phyloP scores from a whole-genome alignment of 2,329 filamentous ascomycete species.

The Apiospora arundinis region DNA sequence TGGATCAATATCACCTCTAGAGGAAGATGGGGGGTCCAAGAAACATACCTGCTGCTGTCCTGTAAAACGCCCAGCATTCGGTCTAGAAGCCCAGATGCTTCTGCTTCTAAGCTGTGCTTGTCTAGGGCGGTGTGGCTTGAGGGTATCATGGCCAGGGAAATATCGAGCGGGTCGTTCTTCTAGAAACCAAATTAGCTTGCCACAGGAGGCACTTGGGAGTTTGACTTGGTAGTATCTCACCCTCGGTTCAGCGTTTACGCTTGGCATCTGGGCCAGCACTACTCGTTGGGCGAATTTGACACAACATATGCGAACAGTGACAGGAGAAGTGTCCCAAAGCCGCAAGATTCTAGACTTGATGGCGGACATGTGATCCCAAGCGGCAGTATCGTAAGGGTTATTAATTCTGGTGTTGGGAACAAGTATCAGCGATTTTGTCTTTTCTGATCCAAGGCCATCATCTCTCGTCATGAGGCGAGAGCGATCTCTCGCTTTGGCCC shows the following conservation, averaged over 20 bases:
- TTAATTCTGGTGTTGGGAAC: slow-evolving; percentile 68
- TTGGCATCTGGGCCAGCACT: slow-evolving; percentile 89
- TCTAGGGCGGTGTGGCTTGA: slow-evolving; percentile 82
- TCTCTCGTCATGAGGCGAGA: too few relatives aligned
- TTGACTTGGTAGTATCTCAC: slow-evolving; percentile 57
- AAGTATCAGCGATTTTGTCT: background rate
- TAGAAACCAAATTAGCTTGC: slow-evolving; percentile 32
- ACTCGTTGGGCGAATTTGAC: slow-evolving; percentile 97
- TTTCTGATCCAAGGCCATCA: background rate
- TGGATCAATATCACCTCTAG: background rate
- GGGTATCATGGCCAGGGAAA: slow-evolving; percentile 86
- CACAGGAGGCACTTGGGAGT: background rate
- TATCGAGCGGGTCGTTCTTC: slow-evolving; percentile 66
- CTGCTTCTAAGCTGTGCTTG: slow-evolving; percentile 84
- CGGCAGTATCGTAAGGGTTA: slow-evolving; percentile 79
- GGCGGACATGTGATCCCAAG: slow-evolving; percentile 86
- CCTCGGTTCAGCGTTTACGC: slow-evolving; percentile 79
- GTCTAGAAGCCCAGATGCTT: slow-evolving; percentile 89
- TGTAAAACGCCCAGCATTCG: slow-evolving; percentile 85
- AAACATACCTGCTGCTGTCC: slow-evolving; percentile 78
- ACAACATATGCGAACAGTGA: slow-evolving; percentile 87
- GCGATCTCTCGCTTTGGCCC: background rate
- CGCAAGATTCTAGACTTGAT: slow-evolving; percentile 90
- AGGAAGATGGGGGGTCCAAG: slow-evolving; percentile 15
- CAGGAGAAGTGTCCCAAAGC: slow-evolving; percentile 81